Evolutionary conservation across 139 green algal genomes (phyloP).

Genomic region (Picochlorum sp.): DNA sequence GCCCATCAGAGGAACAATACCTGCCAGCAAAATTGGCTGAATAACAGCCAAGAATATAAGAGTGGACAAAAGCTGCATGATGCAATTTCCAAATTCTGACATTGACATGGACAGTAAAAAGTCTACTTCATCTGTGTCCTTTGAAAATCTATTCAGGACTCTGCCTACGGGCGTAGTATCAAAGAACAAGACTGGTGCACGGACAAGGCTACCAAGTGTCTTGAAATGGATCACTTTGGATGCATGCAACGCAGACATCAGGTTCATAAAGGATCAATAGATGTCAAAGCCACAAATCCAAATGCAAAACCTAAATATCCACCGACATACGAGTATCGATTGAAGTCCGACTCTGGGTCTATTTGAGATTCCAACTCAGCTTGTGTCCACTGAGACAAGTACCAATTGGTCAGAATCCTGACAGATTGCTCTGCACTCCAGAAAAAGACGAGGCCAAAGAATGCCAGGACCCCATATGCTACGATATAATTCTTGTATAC

Average conservation of each 20-base stretch:
- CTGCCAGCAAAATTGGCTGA: conserved; percentile 37
- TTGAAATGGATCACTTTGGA: conserved; percentile 24
- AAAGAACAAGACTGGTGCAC: conserved; percentile 77
- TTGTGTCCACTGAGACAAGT: conserved; percentile 29
- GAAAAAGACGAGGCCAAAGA: conserved; percentile 19
- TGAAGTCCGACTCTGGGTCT: neutral
- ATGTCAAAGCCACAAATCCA: conserved; percentile 26
- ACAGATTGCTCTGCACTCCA: conserved; percentile 38
- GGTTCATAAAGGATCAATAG: conserved; percentile 24
- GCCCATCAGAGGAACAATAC: conserved; percentile 51
- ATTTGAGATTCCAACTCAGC: conserved; percentile 17
- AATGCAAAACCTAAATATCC: conserved; percentile 42
- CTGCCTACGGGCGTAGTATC: conserved; percentile 85
- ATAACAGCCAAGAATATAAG: conserved; percentile 59
- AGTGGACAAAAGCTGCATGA: conserved; percentile 48
- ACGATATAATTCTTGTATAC: conserved; percentile 35
- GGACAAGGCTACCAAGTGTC: conserved; percentile 20
- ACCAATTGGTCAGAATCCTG: conserved; percentile 46
- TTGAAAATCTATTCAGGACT: conserved; percentile 85
- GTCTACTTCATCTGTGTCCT: conserved; percentile 80
- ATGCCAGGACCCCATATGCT: conserved; percentile 28
- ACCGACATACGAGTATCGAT: conserved; percentile 24
- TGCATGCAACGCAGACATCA: conserved; percentile 30
- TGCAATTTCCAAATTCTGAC: conserved; percentile 46
- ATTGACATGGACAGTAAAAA: conserved; percentile 54